Base-by-base conservation (phyloP, 768 basidiomycete species). In the Xerocomellus amylosporus region DNA sequence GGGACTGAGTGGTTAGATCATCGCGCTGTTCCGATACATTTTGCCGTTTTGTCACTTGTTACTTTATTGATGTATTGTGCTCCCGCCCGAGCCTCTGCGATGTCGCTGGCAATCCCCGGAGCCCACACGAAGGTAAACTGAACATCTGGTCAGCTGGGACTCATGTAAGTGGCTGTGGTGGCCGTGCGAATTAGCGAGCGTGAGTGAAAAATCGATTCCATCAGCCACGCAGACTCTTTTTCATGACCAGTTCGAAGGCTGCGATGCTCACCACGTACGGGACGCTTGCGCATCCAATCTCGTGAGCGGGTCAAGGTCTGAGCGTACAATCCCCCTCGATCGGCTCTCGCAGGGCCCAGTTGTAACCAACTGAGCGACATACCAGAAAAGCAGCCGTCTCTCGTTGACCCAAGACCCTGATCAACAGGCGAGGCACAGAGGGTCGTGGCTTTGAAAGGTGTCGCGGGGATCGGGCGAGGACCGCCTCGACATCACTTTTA, bases 221-320 rank as follows among this genome's bases (percentile, higher is more conserved):
- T 30, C 28, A 30, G 28, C 28, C 28, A 30, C 28, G 10, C 28
- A 30, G 8, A 30, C 34, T n/a, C 28, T 24, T 30, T 4, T 26
- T 31, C 30, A 15, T 9, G 44, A 68, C 68, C 75, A 79, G 78
- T 63, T 69, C 74, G 64, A 86, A 88, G 77, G 82, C 84, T 77
- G 81, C 84, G 78, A 84, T 72, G 83, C 84, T 86, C 83, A 82
- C 73, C 59, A 73, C 84, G 64, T 61, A 82, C 79, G 75, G 75
- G 77, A 75, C 54, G 61, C 12, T 54, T 53, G 34, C 14, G 19
- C 57, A 53, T 72, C 66, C 64, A 57, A 55, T 52, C 59, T 85
- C 71, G 77, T 83, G 83, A 87, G 84, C 85, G 84, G 87, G 86
- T 80, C 77, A 88, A 88, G 85, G 86, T 87, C 85, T 85, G 86